Evolutionary conservation across 2,329 filamentous ascomycete species (phyloP).

Genomic region (Clonostachys solani): DNA sequence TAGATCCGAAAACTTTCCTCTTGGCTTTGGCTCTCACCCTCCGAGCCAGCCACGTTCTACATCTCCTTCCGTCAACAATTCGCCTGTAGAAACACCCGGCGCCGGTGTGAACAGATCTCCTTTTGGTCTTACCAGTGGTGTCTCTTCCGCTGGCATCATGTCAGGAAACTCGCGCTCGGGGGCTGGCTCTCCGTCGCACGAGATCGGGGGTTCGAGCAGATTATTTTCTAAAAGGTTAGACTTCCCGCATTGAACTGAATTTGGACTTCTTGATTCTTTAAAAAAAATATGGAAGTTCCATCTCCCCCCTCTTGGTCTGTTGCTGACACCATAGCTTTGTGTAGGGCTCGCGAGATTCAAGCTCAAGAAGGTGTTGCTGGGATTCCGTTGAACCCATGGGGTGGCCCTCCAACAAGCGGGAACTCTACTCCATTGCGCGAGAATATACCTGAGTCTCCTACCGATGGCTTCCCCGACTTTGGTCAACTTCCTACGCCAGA

Average conservation of each 20-base stretch:
- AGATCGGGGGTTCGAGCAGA: constrained; percentile 66
- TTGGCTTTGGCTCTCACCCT: constrained; percentile 73
- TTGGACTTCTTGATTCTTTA: neutral
- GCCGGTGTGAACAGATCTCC: constrained; percentile 57
- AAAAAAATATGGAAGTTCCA: neutral
- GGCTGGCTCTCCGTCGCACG: constrained; percentile 94
- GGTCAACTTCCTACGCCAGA: constrained; percentile 66
- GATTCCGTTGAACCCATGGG: constrained; percentile 73
- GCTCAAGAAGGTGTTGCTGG: constrained; percentile 83
- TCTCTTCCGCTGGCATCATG: constrained; percentile 57
- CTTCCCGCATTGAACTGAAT: constrained; percentile 6
- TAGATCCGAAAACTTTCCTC: constrained; percentile 81
- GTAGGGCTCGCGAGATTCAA: constrained; percentile 93
- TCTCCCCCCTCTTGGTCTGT: too few relatives aligned
- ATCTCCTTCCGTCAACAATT: constrained; percentile 76
- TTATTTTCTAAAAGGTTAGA: constrained; percentile 80
- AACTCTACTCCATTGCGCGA: constrained; percentile 95
- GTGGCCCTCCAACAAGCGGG: constrained; percentile 91
- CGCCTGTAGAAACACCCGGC: constrained; percentile 69
- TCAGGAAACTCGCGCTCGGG: constrained; percentile 66
- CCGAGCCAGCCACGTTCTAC: constrained; percentile 68
- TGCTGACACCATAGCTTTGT: neutral
- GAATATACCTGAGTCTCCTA: constrained; percentile 95
- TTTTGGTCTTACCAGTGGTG: constrained; percentile 62
- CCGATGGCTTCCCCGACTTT: constrained; percentile 92